A percentile compares a stretch with the other conserved stretches of the same genome.
phyloP scores from a whole-genome alignment of 768 basidiomycete species.

The Hericium coralloides region DNA sequence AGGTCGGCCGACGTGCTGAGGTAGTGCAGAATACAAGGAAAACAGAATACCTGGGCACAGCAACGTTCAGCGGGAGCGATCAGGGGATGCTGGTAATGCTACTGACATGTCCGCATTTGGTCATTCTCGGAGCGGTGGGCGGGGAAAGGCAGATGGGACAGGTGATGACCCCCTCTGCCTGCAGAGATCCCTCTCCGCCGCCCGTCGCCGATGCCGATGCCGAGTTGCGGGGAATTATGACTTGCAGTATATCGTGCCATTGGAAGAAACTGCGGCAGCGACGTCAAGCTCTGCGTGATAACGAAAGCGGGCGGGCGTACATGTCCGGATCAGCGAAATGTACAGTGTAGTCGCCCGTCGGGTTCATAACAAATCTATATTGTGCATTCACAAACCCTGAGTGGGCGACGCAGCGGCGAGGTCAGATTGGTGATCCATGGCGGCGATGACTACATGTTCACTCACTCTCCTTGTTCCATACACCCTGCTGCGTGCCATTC shows the following conservation, averaged over 20 bases:
- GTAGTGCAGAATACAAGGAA: conserved; percentile 89
- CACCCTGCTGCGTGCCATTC: conserved; percentile 48
- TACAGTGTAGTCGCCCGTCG: conserved; percentile 83
- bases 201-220: conserved; percentile 51
- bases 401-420: conserved; percentile 9
- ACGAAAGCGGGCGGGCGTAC: conserved; percentile 34
- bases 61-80: conserved; percentile 9
- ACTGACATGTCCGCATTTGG: conserved; percentile 96
- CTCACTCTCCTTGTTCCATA: conserved; percentile 92
- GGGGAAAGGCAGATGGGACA: conserved; percentile 96
- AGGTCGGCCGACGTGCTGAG: conserved; percentile 70
- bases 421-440: conserved; percentile 6
- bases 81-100: conserved; percentile 1
- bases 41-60: conserved; percentile 73
- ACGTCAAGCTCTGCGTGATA: conserved; percentile 10
- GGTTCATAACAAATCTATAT: conserved; percentile 93
- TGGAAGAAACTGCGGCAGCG: conserved; percentile 67
- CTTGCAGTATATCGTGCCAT: conserved; percentile 93
- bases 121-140: conserved; percentile 86
- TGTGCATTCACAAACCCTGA: conserved; percentile 95
- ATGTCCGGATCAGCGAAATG: conserved; percentile 98
- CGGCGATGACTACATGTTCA: conserved; percentile 16
- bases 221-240: conserved; percentile 82
- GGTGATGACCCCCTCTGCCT: conserved; percentile 54
- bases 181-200: conserved; percentile 29